These are phyloP conservation scores for Cutaneotrichosporon cutaneum DNA, from an alignment of 1,284 basidiomycete species.

Conservation along the genomic window DNA sequence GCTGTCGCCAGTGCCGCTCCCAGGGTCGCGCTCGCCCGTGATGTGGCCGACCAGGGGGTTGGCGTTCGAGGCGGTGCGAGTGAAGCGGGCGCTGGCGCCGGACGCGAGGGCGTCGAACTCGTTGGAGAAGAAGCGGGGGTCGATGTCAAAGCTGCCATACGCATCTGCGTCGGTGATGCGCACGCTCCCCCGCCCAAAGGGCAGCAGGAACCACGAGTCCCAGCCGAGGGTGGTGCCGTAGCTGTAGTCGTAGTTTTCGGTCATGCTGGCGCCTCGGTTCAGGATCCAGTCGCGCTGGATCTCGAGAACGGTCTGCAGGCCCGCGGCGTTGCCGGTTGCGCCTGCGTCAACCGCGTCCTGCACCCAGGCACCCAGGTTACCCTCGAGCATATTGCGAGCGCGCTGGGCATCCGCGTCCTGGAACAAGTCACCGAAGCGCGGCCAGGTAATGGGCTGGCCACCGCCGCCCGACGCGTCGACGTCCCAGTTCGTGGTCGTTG, in stretches of 20 bases:
- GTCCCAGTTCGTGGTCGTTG: constrained; percentile 36
- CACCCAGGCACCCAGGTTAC: constrained; percentile 42
- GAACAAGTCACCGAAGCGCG: constrained; percentile 42
- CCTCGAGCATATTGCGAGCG: constrained; percentile 29
- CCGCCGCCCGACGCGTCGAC: constrained; percentile 21
- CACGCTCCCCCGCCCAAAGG: constrained; percentile 48
- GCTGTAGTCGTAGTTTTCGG: constrained; percentile 44
- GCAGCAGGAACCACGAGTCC: constrained; percentile 50
- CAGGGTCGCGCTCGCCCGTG: constrained; percentile 48
- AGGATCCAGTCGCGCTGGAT: constrained; percentile 50
- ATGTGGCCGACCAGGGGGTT: constrained; percentile 27
- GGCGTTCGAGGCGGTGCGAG: constrained; percentile 24
- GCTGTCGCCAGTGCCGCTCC: constrained; percentile 32
- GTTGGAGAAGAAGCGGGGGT: constrained; percentile 52
- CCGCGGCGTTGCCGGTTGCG: constrained; percentile 34
- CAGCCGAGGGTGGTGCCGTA: constrained; percentile 39
- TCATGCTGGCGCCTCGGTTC: constrained; percentile 39
- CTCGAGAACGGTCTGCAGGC: constrained; percentile 35
- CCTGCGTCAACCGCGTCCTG: constrained; percentile 43
- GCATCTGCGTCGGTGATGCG: constrained; percentile 40
- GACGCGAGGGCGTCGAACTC: constrained; percentile 38
- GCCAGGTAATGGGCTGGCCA: constrained; percentile 32
- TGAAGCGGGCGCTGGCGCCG: constrained; percentile 26
- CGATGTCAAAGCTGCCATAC: constrained; percentile 33
- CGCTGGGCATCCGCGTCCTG: constrained; percentile 26